Conservation (phyloP, 768 basidiomycete genomes). For the Suillus paluster region DNA sequence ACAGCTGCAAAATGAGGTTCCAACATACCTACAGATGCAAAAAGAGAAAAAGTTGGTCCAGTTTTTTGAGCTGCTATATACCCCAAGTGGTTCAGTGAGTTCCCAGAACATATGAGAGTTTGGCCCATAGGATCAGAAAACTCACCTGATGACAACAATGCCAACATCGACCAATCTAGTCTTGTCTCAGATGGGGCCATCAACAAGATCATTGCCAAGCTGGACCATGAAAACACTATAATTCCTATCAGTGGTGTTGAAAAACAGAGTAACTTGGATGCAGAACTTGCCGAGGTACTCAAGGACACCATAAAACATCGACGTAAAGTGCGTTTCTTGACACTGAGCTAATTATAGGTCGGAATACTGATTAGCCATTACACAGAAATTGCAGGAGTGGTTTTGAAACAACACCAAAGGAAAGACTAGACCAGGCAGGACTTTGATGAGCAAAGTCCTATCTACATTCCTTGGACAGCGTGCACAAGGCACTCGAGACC, state of each 20-base stretch:
- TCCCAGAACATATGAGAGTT: background rate
- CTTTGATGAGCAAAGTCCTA: background rate
- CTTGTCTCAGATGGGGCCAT: background rate
- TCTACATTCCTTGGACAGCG: background rate
- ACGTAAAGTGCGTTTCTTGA: background rate
- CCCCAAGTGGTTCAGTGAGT: background rate
- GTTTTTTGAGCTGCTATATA: background rate
- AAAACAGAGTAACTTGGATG: background rate
- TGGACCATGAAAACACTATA: background rate
- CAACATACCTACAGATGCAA: background rate
- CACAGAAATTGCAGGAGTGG: background rate
- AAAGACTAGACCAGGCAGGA: background rate
- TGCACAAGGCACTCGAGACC: background rate
- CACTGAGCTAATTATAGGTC: background rate
- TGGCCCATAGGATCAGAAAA: background rate
- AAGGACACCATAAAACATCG: background rate
- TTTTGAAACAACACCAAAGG: background rate
- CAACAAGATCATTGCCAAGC: background rate
- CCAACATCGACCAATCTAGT: background rate
- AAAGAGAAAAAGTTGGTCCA: background rate
- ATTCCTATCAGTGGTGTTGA: background rate
- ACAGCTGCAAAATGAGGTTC: background rate
- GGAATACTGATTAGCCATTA: background rate
- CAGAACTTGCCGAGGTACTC: background rate
- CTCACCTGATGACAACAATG: background rate